Conservation (phyloP, 2,329 filamentous ascomycete genomes). For the Fusarium duplospermum region DNA sequence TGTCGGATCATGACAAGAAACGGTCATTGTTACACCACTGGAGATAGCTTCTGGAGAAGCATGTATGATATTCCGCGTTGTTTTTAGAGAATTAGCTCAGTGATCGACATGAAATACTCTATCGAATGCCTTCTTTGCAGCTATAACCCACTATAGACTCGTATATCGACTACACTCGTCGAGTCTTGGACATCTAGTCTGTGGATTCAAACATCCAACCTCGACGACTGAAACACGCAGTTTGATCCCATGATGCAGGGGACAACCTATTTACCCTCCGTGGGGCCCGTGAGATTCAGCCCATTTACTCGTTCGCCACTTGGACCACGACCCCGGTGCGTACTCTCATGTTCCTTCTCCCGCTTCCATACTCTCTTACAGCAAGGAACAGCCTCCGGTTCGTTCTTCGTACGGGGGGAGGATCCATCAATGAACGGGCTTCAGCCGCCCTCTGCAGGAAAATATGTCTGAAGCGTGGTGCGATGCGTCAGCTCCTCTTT, state of each 20-base stretch:
- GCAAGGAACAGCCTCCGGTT: neutral
- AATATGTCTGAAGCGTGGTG: slow-evolving; percentile 4
- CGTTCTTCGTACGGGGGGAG: neutral
- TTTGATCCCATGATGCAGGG: slow-evolving; percentile 8
- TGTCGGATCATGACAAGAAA: neutral
- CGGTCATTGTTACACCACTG: neutral
- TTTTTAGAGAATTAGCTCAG: neutral
- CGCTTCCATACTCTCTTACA: neutral
- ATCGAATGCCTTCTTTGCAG: neutral
- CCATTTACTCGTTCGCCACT: neutral
- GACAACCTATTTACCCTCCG: slow-evolving; percentile 1
- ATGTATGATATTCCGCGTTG: neutral
- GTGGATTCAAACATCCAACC: neutral
- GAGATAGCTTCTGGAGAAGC: neutral
- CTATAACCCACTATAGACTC: neutral
- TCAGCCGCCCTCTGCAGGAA: neutral
- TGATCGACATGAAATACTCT: neutral
- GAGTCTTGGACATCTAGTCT: neutral
- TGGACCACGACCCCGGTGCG: neutral
- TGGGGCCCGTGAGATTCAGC: slow-evolving; percentile 6
- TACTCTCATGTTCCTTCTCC: neutral
- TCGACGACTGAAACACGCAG: slow-evolving; percentile 16
- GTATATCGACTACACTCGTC: neutral
- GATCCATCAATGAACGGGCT: neutral
- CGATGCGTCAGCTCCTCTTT: neutral